These are phyloP conservation scores for Picochlorum sp. DNA, from an alignment of 139 green algal species.

Conservation along the genomic window DNA sequence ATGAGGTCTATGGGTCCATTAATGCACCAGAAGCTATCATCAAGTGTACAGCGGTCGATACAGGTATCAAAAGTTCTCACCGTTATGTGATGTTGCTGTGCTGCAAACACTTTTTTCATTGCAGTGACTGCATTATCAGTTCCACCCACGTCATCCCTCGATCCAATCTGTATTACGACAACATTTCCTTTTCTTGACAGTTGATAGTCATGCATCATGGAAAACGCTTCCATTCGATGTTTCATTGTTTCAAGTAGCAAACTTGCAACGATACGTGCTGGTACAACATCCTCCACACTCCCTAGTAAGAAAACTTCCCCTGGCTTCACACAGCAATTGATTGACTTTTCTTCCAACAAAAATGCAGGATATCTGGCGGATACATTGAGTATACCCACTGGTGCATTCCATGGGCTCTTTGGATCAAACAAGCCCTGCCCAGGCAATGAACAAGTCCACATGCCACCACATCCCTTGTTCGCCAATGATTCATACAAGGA, in stretches of 20 bases:
- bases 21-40: too few species aligned
- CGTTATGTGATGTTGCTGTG: too few species aligned
- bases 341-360: background rate
- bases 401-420: slow-evolving; percentile 20
- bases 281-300: background rate
- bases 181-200: background rate
- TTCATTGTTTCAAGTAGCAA: slow-evolving; percentile 4
- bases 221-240: slow-evolving; percentile 12
- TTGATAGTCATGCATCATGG: slow-evolving; percentile 2
- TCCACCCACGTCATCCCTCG: background rate
- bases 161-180: background rate
- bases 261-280: slow-evolving; percentile 10
- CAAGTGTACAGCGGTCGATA: too few species aligned
- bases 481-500: slow-evolving; percentile 2
- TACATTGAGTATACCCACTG: slow-evolving; percentile 13
- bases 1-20: background rate
- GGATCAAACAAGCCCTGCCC: slow-evolving; percentile 24
- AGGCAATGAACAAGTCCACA: slow-evolving; percentile 12
- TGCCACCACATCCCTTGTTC: slow-evolving; percentile 14
- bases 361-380: slow-evolving; percentile 21
- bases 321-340: slow-evolving; percentile 4
- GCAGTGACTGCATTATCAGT: background rate
- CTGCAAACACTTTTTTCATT: too few species aligned
- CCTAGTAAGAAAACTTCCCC: slow-evolving; percentile 17
- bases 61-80: too few species aligned